Base-by-base conservation (phyloP, 306 rosid species). In the Delonix regia region DNA sequence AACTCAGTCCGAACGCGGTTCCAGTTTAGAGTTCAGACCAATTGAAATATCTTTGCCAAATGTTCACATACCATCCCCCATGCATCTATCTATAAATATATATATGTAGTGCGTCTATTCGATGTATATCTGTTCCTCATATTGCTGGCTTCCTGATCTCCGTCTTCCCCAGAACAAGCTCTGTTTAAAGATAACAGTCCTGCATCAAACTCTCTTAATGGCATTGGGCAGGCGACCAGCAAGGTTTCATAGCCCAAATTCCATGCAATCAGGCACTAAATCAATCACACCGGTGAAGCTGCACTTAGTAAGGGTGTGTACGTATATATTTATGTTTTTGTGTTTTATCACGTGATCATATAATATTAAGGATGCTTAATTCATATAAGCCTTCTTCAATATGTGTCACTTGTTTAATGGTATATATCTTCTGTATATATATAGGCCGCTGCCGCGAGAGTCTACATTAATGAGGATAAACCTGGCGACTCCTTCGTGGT, bases 391-490 rank as follows among this genome's bases (percentile, higher is more conserved):
- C 5, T 38, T 5, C 41, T 38, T 38, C 6, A 0, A 1, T 38
- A 4, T 38, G 3, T 38, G 9, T 38, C 6, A 38, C 8, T 38
- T 38, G 5, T 38, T 4, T 38, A 4, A 44, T 44, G 3, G 11
- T 44, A 44, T 12, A 10, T 55, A 16, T 61, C 4, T 22, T 57
- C 0, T 12, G 16, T 56, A 56, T 56, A 64, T 45, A 0, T 13
- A 5, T 15, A 83, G 87, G 84, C 19, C 16, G 75, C 71, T 9
- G 81, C 81, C 6, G 78, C 75, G 39, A 49, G 77, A 49, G 74
- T 74, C 61, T 78, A 38, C 22, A n/a, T 39, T 41, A 21, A 59
- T 2, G n/a, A 71, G 64, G 15, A 64, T 42, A 34, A 42, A 12
- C 56, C 71, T 8, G 41, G 3, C 11, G 33, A 49, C 3, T 24